Evolutionary conservation across 768 basidiomycete species (phyloP), one percentile per base, ranked within the genome.

Genomic region (Termitomyces sp.): DNA sequence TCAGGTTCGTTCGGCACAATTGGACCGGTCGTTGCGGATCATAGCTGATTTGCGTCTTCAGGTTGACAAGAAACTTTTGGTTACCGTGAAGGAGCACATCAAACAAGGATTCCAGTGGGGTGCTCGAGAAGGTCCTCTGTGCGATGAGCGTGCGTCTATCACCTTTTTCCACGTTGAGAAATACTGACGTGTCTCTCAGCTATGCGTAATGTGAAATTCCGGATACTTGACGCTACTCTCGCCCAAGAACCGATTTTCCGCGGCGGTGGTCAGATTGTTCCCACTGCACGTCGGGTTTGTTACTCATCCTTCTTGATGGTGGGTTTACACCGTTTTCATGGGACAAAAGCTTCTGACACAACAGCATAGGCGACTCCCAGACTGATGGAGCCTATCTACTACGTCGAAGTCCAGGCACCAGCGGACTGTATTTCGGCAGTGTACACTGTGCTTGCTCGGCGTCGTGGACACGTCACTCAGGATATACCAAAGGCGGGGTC

Each of bases 101-200:
- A 98, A 94, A 74, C 97, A 99, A 73, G 97, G 97, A 33, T 99
- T 99, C 86, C 97, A 97, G 66, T 98, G 97, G 97, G 97, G 94
- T 47, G 88, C 96, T 45, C 83, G 97, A 47, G 97, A 99, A 76
- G 97, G 97, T 7, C 97, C 97, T 36, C 68, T 99, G 38, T 98
- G 97, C 66, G 97, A 99, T 66, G 97, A 99, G 73, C 97, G 96
- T 98, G 64, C 82, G 96, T 85, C 41, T 52, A 44, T 35, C 22
- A 18, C 31, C 56, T 35, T 29, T n/a, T 15, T 45, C 2, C 16
- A 23, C 0, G 46, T 33, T 52, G 44, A 39, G 43, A 48, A 47
- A 9, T 36, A 20, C 39, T 41, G 29, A 57, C n/a, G 31, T 33
- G 31, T 39, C 16, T 36, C 39, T 11, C 31, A 99, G 96, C 97